These are phyloP conservation scores for Amaranthus palmeri DNA, from an alignment of 148 eudicot species.

Conservation along the genomic window DNA sequence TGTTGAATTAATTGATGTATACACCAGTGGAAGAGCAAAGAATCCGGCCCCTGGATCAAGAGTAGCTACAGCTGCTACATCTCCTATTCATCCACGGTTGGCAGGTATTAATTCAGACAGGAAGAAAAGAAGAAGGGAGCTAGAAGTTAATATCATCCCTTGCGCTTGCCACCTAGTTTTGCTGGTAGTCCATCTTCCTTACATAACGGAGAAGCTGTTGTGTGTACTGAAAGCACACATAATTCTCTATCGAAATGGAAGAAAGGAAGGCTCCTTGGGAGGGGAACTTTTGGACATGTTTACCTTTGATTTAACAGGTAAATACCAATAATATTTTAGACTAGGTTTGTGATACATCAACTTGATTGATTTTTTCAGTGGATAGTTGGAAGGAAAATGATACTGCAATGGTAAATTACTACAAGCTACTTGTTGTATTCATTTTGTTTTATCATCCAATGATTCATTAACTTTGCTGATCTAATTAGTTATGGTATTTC, in stretches of 20 bases:
- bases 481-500: background rate
- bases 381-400: background rate
- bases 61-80: slow-evolving; percentile 42
- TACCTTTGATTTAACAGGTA: slow-evolving; percentile 95
- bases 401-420: background rate
- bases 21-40: slow-evolving; percentile 35
- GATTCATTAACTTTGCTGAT: slow-evolving; percentile 2
- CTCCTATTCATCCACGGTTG: slow-evolving; percentile 66
- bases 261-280: slow-evolving; percentile 91
- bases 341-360: background rate
- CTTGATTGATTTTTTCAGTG: background rate
- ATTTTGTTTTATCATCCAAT: background rate
- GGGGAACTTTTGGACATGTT: slow-evolving; percentile 97
- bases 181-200: slow-evolving; percentile 65
- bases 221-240: slow-evolving; percentile 32
- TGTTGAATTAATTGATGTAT: slow-evolving; percentile 42
- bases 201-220: slow-evolving; percentile 41
- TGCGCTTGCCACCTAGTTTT: slow-evolving; percentile 89
- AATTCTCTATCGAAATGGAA: slow-evolving; percentile 63
- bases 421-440: background rate
- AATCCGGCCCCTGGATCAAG: slow-evolving; percentile 70
- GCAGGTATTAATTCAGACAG: slow-evolving; percentile 39
- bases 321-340: slow-evolving; percentile 1
- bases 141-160: slow-evolving; percentile 58
- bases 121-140: slow-evolving; percentile 68